These are phyloP conservation scores for Hawksworthiomyces lignivorus DNA, from an alignment of 2,329 filamentous ascomycete genomes.

Conservation along the genomic window DNA sequence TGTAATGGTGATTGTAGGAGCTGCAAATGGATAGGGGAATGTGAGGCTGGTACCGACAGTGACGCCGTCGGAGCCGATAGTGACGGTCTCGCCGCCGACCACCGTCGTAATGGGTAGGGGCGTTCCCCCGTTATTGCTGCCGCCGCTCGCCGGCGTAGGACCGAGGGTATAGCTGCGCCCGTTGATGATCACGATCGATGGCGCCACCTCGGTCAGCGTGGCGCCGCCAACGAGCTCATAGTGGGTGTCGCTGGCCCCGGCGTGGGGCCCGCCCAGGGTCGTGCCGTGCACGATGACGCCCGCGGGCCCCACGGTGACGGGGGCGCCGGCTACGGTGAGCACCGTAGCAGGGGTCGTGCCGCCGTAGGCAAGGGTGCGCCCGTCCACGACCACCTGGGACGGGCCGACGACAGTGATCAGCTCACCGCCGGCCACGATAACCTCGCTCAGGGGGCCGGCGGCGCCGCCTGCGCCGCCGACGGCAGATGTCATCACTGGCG, in stretches of 20 bases:
- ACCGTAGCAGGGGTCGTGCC: constrained; percentile 21
- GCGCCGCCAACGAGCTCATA: constrained; percentile 45
- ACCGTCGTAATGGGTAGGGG: constrained; percentile 35
- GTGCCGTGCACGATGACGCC: constrained; percentile 33
- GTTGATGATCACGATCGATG: constrained; percentile 40
- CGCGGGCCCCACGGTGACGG: constrained; percentile 40
- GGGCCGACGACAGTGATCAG: constrained; percentile 35
- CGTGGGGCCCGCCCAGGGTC: constrained; percentile 35
- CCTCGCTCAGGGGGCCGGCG: constrained; percentile 27
- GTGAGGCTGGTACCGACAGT: constrained; percentile 35
- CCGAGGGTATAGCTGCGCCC: constrained; percentile 45
- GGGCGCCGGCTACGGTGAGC: constrained; percentile 41
- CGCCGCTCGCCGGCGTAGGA: constrained; percentile 35
- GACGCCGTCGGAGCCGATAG: constrained; percentile 43
- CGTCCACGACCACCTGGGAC: constrained; percentile 34
- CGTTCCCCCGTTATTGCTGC: constrained; percentile 35
- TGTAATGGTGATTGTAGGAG: constrained; percentile 32
- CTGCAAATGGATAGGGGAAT: constrained; percentile 38
- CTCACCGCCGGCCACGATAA: constrained; percentile 41
- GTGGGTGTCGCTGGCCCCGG: constrained; percentile 27
- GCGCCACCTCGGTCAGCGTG: constrained; percentile 42
- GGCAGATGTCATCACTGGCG: constrained; percentile 1
- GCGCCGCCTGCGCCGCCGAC: not conserved
- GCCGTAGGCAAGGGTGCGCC: constrained; percentile 37
- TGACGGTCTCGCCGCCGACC: constrained; percentile 34